Percentiles rank a stretch among this genome's conserved stretches.
phyloP scores from a whole-genome alignment of 768 basidiomycete species.

The Kwoniella europaea region DNA sequence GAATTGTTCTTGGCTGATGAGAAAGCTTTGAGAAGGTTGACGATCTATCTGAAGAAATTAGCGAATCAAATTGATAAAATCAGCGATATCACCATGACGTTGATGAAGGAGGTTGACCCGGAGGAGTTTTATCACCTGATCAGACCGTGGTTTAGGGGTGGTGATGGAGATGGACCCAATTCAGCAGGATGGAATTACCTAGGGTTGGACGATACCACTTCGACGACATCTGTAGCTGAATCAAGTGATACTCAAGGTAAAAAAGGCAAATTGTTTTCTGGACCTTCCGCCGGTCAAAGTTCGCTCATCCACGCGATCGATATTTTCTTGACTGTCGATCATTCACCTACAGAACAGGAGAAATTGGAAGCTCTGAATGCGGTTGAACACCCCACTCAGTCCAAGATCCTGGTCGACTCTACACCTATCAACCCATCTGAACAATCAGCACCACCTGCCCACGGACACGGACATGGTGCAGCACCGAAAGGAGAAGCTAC shows the following conservation, averaged over 20 bases:
- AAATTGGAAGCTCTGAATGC: slow-evolving; percentile 15
- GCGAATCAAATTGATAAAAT: slow-evolving; percentile 71
- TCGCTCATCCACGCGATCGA: slow-evolving; percentile 69
- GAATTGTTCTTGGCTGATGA: slow-evolving; percentile 81
- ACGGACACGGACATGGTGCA: slow-evolving; percentile 13
- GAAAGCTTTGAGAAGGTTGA: slow-evolving; percentile 70
- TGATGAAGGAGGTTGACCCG: slow-evolving; percentile 75
- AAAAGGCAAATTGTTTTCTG: slow-evolving; percentile 64
- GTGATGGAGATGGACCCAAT: slow-evolving; percentile 63
- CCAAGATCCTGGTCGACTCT: slow-evolving; percentile 11
- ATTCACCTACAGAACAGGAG: slow-evolving; percentile 59
- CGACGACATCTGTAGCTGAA: slow-evolving; percentile 56
- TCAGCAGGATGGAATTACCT: slow-evolving; percentile 68
- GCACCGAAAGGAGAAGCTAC: slow-evolving; percentile 49
- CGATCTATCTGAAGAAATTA: slow-evolving; percentile 70
- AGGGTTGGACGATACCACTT: slow-evolving; percentile 66
- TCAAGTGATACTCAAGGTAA: slow-evolving; percentile 6
- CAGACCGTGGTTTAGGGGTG: slow-evolving; percentile 92
- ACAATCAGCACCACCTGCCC: background rate
- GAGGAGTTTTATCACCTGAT: slow-evolving; percentile 82
- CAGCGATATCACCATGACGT: slow-evolving; percentile 65
- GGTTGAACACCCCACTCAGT: slow-evolving; percentile 2
- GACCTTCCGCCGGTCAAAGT: slow-evolving; percentile 94
- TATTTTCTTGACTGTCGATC: slow-evolving; percentile 57
- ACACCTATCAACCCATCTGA: slow-evolving; percentile 25